Conservation (phyloP, 2,329 filamentous ascomycete genomes). For the Ceratocystis lukuohia region DNA sequence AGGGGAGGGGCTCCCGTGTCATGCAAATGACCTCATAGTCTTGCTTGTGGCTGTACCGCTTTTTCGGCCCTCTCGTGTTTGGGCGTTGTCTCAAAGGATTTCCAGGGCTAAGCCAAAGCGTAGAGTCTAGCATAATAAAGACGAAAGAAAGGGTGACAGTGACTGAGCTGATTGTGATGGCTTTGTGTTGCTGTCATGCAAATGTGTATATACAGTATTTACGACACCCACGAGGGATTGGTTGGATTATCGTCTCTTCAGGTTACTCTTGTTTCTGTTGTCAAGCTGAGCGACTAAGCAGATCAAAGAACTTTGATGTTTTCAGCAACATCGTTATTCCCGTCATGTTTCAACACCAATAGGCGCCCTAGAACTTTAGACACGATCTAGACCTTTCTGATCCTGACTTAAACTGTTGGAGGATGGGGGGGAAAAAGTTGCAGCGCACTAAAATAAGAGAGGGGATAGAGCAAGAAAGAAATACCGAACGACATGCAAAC, state of each 20-base stretch:
- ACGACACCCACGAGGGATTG: neutral
- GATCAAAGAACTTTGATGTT: neutral
- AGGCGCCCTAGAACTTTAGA: neutral
- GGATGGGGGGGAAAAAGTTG: neutral
- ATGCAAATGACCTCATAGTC: neutral
- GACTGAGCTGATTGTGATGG: neutral
- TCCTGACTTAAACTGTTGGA: neutral
- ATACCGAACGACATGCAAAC: neutral
- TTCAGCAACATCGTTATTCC: neutral
- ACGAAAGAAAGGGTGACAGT: no score
- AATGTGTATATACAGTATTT: neutral
- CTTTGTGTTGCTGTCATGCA: neutral
- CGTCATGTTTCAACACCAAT: neutral
- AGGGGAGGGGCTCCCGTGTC: neutral
- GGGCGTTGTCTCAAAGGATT: neutral
- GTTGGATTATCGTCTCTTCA: neutral
- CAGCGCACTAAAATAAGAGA: neutral
- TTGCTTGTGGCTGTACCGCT: neutral
- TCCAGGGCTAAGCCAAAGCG: neutral
- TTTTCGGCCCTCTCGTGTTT: slow-evolving; percentile 5
- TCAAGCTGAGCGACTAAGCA: neutral
- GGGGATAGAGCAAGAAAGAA: neutral
- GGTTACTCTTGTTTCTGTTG: neutral
- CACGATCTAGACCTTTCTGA: neutral
- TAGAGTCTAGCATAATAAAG: neutral